phyloP scores from a whole-genome alignment of 345 rosid species.

The Acer negundo region DNA sequence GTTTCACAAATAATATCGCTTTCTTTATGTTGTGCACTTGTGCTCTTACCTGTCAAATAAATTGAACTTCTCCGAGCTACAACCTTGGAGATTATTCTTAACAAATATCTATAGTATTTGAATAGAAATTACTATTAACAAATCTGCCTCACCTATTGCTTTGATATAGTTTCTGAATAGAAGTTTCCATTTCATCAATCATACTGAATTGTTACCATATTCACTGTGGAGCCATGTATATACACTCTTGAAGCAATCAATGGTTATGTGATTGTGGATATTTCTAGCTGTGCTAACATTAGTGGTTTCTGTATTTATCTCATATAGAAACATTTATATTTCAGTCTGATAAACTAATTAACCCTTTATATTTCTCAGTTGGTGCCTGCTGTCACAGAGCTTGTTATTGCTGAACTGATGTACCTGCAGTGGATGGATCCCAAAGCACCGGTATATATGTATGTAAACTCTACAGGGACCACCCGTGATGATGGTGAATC shows the following conservation, averaged over 20 bases:
- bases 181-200: not conserved
- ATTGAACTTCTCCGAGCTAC: not conserved
- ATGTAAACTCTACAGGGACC: constrained; percentile 90
- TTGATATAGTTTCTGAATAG: too few species aligned
- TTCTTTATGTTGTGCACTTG: too few species aligned
- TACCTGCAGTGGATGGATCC: constrained; percentile 83
- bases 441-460: constrained; percentile 68
- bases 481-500: constrained; percentile 89
- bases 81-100: not conserved
- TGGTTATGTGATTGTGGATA: too few species aligned
- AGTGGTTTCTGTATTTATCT: constrained; percentile 2
- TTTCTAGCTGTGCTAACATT: not conserved
- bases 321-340: not conserved
- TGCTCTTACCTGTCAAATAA: not conserved
- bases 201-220: not conserved
- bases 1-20: too few species aligned
- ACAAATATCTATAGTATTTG: not conserved
- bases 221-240: not conserved
- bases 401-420: constrained; percentile 74
- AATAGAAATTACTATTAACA: too few species aligned
- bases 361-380: constrained; percentile 48
- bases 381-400: constrained; percentile 87
- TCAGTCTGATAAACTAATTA: constrained; percentile 18
- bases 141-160: too few species aligned
- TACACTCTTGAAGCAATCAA: not conserved